Evolutionary conservation across 352 stramenopile species (phyloP).

Genomic region (Pythium sukuiense): DNA sequence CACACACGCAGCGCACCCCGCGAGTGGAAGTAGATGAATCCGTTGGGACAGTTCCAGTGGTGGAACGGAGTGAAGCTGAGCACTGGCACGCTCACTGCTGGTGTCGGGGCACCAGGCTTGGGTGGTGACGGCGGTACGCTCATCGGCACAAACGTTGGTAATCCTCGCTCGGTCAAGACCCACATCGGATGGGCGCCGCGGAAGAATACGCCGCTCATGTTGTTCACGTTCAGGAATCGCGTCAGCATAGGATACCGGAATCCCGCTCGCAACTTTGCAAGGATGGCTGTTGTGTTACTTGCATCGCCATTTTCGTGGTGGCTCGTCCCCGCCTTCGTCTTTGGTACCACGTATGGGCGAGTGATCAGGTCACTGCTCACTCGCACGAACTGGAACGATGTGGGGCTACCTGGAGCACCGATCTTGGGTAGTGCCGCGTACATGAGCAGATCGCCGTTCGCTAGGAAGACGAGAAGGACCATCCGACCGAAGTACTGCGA

Average conservation of each 20-base stretch:
- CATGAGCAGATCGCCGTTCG: constrained; percentile 82
- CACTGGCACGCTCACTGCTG: constrained; percentile 68
- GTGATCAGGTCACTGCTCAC: constrained; percentile 77
- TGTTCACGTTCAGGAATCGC: constrained; percentile 80
- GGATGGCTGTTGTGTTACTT: constrained; percentile 65
- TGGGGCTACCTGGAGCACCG: constrained; percentile 29
- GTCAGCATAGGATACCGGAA: constrained; percentile 89
- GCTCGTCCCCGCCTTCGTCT: constrained; percentile 39
- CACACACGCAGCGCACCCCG: constrained; percentile 75
- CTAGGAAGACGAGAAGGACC: constrained; percentile 83
- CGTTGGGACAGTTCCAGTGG: constrained; percentile 87
- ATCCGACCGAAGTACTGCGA: constrained; percentile 74
- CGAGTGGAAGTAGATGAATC: constrained; percentile 89
- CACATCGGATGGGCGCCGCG: constrained; percentile 83
- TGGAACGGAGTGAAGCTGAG: constrained; percentile 87
- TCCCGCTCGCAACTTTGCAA: constrained; percentile 69
- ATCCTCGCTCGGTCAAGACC: constrained; percentile 70
- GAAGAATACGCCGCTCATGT: constrained; percentile 85
- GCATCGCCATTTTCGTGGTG: constrained; percentile 50
- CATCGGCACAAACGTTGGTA: constrained; percentile 73
- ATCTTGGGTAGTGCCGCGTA: constrained; percentile 64
- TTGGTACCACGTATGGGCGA: constrained; percentile 62
- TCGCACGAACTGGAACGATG: constrained; percentile 67
- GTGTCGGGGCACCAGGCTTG: constrained; percentile 27
- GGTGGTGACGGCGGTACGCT: constrained; percentile 45